phyloP scores from a whole-genome alignment of 2,329 filamentous ascomycete genomes.

The Pseudogymnoascus sp. region DNA sequence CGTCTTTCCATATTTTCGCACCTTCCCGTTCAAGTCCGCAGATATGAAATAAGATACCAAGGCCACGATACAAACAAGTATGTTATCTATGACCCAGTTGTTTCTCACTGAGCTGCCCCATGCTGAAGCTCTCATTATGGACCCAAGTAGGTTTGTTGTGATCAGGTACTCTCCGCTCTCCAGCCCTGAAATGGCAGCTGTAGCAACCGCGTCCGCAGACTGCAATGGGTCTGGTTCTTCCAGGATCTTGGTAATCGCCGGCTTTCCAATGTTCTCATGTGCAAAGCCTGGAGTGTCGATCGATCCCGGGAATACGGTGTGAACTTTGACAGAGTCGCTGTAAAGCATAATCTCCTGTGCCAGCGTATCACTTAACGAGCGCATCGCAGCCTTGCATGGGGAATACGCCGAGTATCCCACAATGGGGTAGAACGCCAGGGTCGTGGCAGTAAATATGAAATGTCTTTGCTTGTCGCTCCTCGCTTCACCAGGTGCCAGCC shows the following conservation, averaged over 20 bases:
- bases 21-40: conserved; percentile 48
- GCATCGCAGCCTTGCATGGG: conserved; percentile 77
- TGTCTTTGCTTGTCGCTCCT: conserved; percentile 53
- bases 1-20: conserved; percentile 47
- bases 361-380: conserved; percentile 73
- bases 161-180: conserved; percentile 76
- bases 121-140: conserved; percentile 57
- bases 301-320: conserved; percentile 75
- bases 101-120: conserved; percentile 50
- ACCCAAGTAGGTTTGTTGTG: conserved; percentile 64
- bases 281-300: conserved; percentile 71
- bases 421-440: conserved; percentile 65
- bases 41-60: conserved; percentile 47
- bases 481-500: conserved; percentile 50
- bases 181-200: conserved; percentile 59
- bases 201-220: conserved; percentile 69
- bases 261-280: conserved; percentile 71
- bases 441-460: conserved; percentile 79
- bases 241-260: conserved; percentile 66
- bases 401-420: conserved; percentile 79
- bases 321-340: conserved; percentile 71
- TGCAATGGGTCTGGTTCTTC: conserved; percentile 78
- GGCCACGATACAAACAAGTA: conserved; percentile 45
- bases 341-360: conserved; percentile 81
- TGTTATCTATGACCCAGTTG: conserved; percentile 51